Base-by-base conservation (phyloP, 177 flowering plant species). In the Vitis hybrid region DNA sequence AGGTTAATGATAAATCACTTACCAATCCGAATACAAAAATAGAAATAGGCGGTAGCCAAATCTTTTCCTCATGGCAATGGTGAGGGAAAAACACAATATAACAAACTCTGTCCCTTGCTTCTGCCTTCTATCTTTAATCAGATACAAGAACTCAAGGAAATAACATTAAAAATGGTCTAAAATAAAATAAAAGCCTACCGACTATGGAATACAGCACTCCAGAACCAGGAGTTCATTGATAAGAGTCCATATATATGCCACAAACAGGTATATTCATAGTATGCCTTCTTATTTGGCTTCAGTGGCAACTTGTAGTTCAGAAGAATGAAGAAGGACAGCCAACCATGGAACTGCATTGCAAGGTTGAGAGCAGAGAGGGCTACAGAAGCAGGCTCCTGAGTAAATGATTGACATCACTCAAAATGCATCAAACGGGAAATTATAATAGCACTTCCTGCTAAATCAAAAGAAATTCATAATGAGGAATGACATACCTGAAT, bases 191-290 rank as follows among this genome's bases (percentile, higher is more conserved):
- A 69, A 62, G 52, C 78, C 69, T 69, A 82, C 87, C 85, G 72
- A 62, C 83, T 80, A 55, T 84, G 87, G 71, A 84, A 84, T 51
- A 80, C 70, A 60, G 82, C 77, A 74, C 87, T 84, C 87, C 87
- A 84, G 69, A 84, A 80, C 87, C 87, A 84, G 56, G 85, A 78
- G 66, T 80, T 80, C 82, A 84, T 67, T 19, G 87, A 67, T 14
- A 84, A 72, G 59, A 84, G 60, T 1, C 62, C 87, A 74, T 84
- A 84, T 39, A 81, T 67, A 60, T 83, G 84, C 84, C 84, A 83
- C 60, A 77, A 62, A 62, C 62, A 15, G 3, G 78, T 70, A 64
- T 65, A 83, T 39, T 81, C 81, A 75, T 81, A 81, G 74, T 72
- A 77, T 11, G 74, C 57, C 60, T 73, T 72, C 75, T 74, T 81